Conservation (phyloP, 257 asterid species). For the Gentiana macrophylla region DNA sequence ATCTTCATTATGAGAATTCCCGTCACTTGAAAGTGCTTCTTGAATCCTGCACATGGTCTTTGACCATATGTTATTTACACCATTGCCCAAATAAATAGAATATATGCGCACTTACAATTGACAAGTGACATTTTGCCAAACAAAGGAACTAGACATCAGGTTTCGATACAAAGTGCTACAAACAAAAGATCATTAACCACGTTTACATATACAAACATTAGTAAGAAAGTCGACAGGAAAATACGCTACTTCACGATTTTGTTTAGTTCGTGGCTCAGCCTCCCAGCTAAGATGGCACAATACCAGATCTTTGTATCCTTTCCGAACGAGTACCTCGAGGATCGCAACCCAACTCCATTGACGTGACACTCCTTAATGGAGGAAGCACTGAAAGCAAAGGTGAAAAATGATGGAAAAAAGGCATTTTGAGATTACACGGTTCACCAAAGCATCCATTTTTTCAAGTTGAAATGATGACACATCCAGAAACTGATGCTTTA, state of each 20-base stretch:
- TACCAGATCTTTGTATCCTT: conserved; percentile 77
- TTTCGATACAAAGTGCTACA: neutral
- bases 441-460: neutral
- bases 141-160: neutral
- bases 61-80: conserved; percentile 29
- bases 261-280: conserved; percentile 80
- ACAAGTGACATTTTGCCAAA: neutral
- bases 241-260: conserved; percentile 71
- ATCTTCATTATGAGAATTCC: conserved; percentile 39
- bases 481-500: no score
- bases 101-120: neutral
- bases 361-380: conserved; percentile 75
- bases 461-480: neutral
- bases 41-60: conserved; percentile 91
- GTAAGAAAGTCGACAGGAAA: conserved; percentile 5
- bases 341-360: conserved; percentile 84
- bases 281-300: conserved; percentile 85
- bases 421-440: neutral
- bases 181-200: neutral
- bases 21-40: conserved; percentile 43
- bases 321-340: conserved; percentile 68
- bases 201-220: neutral
- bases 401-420: conserved; percentile 10
- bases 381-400: conserved; percentile 70
- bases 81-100: conserved; percentile 15